A percentile compares a stretch with the other conserved stretches of the same genome.
Conservation (phyloP, 75 land plant genomes). For the Isoetes taiwanensis region DNA sequence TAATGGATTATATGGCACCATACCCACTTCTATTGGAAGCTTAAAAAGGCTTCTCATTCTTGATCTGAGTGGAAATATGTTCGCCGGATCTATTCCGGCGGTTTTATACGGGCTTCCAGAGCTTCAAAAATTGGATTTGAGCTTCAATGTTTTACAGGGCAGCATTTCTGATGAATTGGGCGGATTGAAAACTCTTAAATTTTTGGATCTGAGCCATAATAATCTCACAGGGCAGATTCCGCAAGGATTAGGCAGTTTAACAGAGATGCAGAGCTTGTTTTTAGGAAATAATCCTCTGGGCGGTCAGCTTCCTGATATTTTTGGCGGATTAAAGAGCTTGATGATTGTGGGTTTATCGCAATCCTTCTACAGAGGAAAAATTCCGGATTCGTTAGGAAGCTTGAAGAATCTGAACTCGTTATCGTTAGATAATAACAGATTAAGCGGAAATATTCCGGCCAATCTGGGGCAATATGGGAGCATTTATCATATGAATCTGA, state of each 20-base stretch:
- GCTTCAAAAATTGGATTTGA: slow-evolving; percentile 47
- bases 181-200: not conserved
- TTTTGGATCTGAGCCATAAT: not conserved
- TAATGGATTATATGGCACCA: not conserved
- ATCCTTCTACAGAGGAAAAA: too few relatives aligned
- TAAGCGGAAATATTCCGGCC: not conserved
- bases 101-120: slow-evolving; percentile 35
- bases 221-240: not conserved
- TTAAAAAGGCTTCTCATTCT: too few relatives aligned
- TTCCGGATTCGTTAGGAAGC: too few relatives aligned
- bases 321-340: too few relatives aligned
- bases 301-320: too few relatives aligned
- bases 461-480: slow-evolving; percentile 10
- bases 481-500: slow-evolving; percentile 8
- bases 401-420: too few relatives aligned
- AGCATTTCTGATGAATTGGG: slow-evolving; percentile 41
- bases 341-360: too few relatives aligned
- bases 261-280: slow-evolving; percentile 13
- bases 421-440: too few relatives aligned
- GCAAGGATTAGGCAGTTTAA: not conserved
- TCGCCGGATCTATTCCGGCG: slow-evolving; percentile 34
- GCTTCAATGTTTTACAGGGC: slow-evolving; percentile 52
- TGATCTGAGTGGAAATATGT: slow-evolving; percentile 37
- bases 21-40: too few relatives aligned
- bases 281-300: not conserved